A percentile compares a stretch with the other conserved stretches of the same genome.
These are phyloP conservation scores for Dalechampia spathulata DNA, from an alignment of 441 rosid genomes.

Conservation along the genomic window DNA sequence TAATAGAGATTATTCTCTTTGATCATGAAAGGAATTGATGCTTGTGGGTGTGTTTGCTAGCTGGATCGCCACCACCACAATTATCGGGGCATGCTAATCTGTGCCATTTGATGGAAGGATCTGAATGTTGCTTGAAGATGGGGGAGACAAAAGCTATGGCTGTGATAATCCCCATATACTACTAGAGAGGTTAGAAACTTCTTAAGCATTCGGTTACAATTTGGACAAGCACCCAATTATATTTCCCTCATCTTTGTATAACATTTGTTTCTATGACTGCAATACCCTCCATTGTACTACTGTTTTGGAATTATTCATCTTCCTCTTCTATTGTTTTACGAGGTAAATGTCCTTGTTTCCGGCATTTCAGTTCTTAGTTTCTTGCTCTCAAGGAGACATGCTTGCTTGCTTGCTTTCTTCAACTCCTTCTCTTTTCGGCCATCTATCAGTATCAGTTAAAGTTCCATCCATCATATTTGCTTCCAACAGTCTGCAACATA, in stretches of 20 bases:
- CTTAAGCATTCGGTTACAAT: neutral
- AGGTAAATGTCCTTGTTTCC: too few relatives aligned
- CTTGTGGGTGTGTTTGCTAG: conserved; percentile 12
- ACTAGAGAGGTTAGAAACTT: conserved; percentile 14
- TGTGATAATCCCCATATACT: conserved; percentile 19
- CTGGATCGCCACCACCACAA: conserved; percentile 12
- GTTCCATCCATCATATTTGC: too few relatives aligned
- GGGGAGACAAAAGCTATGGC: conserved; percentile 27
- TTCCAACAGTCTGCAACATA: too few relatives aligned
- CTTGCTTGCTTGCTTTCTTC: too few relatives aligned
- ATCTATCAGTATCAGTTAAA: too few relatives aligned
- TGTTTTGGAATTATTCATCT: neutral
- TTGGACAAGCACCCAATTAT: conserved; percentile 2
- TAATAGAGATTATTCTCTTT: neutral
- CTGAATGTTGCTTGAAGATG: conserved; percentile 19
- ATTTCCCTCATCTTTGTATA: neutral
- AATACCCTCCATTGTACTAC: neutral
- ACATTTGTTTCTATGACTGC: too few relatives aligned
- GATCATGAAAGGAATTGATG: conserved; percentile 2
- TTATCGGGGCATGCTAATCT: conserved; percentile 21
- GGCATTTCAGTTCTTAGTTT: too few relatives aligned
- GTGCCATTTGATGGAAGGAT: conserved; percentile 25
- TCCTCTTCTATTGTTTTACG: too few relatives aligned
- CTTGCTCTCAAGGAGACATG: too few relatives aligned
- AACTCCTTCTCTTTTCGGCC: too few relatives aligned